Percentiles rank a stretch among this genome's conserved stretches.
Evolutionary conservation across 2,329 filamentous ascomycete species (phyloP).

Genomic region (Calonectria pteridis): DNA sequence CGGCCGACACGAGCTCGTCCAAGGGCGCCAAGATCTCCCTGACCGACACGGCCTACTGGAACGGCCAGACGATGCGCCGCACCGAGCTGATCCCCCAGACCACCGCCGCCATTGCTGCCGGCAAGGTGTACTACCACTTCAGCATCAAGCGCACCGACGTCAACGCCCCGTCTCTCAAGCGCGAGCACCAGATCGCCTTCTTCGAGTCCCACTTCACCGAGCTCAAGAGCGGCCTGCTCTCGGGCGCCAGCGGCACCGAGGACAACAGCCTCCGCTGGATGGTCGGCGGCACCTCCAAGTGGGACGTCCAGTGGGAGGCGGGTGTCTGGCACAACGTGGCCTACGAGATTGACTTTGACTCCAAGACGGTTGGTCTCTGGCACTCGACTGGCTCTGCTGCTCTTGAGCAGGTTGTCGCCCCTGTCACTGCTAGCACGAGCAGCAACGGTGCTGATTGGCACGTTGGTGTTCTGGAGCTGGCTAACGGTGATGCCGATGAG

Average conservation of each 20-base stretch:
- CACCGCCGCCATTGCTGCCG: slow-evolving; percentile 71
- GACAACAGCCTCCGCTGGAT: slow-evolving; percentile 73
- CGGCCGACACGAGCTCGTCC: slow-evolving; percentile 69
- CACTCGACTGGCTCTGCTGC: slow-evolving; percentile 74
- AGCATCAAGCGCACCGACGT: slow-evolving; percentile 69
- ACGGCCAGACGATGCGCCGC: slow-evolving; percentile 78
- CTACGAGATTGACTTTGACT: slow-evolving; percentile 78
- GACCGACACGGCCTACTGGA: slow-evolving; percentile 74
- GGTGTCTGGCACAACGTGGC: slow-evolving; percentile 81
- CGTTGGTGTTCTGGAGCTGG: slow-evolving; percentile 76
- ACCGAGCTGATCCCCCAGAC: slow-evolving; percentile 82
- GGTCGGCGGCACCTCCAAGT: slow-evolving; percentile 70
- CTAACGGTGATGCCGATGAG: slow-evolving; percentile 64
- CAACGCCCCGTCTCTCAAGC: slow-evolving; percentile 71
- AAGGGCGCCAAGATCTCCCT: slow-evolving; percentile 79
- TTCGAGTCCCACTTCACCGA: slow-evolving; percentile 82
- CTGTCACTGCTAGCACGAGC: slow-evolving; percentile 70
- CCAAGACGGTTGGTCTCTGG: slow-evolving; percentile 74
- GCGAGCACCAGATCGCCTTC: slow-evolving; percentile 75
- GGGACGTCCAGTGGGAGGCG: slow-evolving; percentile 71
- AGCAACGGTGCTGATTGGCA: slow-evolving; percentile 81
- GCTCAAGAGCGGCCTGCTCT: slow-evolving; percentile 70
- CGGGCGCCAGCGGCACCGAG: slow-evolving; percentile 48
- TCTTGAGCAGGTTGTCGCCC: slow-evolving; percentile 70
- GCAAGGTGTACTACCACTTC: slow-evolving; percentile 80